Conservation (phyloP, 495 filamentous ascomycete genomes). For the Hapsidospora chrysogenum region DNA sequence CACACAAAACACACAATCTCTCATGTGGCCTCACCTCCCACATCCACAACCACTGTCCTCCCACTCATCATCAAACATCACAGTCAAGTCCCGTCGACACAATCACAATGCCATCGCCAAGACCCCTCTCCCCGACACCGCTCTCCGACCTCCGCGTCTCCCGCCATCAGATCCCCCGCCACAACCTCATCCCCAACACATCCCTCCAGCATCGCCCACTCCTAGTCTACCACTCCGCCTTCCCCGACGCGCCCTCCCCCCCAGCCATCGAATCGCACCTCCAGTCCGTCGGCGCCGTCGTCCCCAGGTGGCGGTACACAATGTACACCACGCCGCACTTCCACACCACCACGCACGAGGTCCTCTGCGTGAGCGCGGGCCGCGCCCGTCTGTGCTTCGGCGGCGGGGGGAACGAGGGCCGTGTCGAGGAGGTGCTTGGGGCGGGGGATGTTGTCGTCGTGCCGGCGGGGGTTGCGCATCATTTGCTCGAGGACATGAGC, state of each 20-base stretch:
- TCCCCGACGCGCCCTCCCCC: constrained; percentile 23
- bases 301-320: constrained; percentile 48
- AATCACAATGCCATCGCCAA: background rate
- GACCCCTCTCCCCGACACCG: constrained; percentile 17
- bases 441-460: constrained; percentile 49
- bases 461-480: constrained; percentile 48
- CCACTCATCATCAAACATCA: background rate
- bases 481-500: constrained; percentile 36
- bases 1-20: background rate
- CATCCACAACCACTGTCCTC: too few relatives aligned
- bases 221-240: constrained; percentile 35
- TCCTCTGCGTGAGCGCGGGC: constrained; percentile 41
- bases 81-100: background rate
- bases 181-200: constrained; percentile 44
- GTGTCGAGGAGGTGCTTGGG: constrained; percentile 36
- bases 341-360: constrained; percentile 50
- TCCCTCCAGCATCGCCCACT: constrained; percentile 46
- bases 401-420: constrained; percentile 40
- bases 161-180: constrained; percentile 39
- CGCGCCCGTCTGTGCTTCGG: constrained; percentile 49
- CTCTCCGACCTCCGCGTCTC: constrained; percentile 34
- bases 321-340: constrained; percentile 52
- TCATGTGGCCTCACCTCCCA: background rate
- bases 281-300: constrained; percentile 29
- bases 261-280: constrained; percentile 36